These are phyloP conservation scores for Exserohilum rostratum DNA, from an alignment of 2,329 filamentous ascomycete genomes.

Conservation along the genomic window DNA sequence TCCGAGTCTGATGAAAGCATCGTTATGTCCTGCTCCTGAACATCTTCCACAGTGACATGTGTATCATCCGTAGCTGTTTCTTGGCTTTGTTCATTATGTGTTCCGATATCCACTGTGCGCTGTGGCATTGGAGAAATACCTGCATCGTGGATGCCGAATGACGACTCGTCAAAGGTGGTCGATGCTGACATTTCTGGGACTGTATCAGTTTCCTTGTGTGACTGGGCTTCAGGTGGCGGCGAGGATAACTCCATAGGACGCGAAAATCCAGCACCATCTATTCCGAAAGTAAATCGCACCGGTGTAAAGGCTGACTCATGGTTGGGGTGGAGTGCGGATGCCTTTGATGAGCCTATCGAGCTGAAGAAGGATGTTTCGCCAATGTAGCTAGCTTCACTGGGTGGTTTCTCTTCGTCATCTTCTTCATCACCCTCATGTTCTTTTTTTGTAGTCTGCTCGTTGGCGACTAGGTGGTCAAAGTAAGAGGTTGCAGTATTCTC, in stretches of 20 bases:
- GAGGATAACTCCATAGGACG: slow-evolving; percentile 28
- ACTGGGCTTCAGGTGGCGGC: slow-evolving; percentile 17
- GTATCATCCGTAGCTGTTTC: background rate
- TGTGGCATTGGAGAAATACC: slow-evolving; percentile 3
- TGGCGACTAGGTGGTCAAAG: slow-evolving; percentile 28
- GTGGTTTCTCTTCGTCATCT: slow-evolving; percentile 15
- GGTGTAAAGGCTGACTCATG: slow-evolving; percentile 47
- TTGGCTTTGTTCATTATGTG: background rate
- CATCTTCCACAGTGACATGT: background rate
- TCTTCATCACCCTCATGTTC: slow-evolving; percentile 9
- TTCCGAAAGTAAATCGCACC: slow-evolving; percentile 45
- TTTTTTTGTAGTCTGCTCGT: slow-evolving; percentile 1
- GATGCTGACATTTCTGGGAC: background rate
- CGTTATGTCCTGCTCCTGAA: background rate
- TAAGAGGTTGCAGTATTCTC: slow-evolving; percentile 33
- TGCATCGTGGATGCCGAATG: background rate
- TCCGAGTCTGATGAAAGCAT: slow-evolving; percentile 21
- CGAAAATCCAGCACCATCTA: slow-evolving; percentile 39
- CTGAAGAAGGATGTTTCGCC: slow-evolving; percentile 44
- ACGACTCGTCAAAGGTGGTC: background rate
- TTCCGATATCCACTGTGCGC: background rate
- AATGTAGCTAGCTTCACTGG: slow-evolving; percentile 33
- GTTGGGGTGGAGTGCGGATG: slow-evolving; percentile 29
- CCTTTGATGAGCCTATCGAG: slow-evolving; percentile 37
- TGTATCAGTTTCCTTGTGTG: background rate